Base-by-base conservation (phyloP, 2,329 filamentous ascomycete species). In the Knufia fluminis region DNA sequence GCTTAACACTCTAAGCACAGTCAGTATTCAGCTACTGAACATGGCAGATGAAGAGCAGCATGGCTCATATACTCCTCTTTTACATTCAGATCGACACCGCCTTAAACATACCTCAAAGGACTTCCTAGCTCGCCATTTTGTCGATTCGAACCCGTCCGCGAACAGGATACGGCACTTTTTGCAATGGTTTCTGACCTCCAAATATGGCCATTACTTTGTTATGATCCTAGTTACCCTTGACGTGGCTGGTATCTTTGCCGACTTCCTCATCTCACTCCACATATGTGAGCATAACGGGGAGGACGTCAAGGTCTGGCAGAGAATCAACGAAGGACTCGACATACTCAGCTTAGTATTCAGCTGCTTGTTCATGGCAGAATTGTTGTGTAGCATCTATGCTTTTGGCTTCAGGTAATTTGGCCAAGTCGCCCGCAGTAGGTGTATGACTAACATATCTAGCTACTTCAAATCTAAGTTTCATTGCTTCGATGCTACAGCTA, bases 291-390 rank as follows among this genome's bases (percentile, higher is more conserved):
- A 62, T 57, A 36, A 28, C 1, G 45, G 55, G 26, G 43, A 59
- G 31, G 53, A 59, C 47, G 35, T 39, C 28, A 38, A 41, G 4
- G 38, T 50, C 23, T 69, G 66, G 64, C 59, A 64, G 42, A 58
- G 62, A 41, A 66, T 68, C 2, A 60, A 69, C 20, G 61, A 70
- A 8, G 68, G 61, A 0, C 65, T 85, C 35, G 72, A 72, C 10
- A 66, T 71, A 2, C 64, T 76, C 28, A 76, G 78, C 4, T 63
- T 85, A 39, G 67, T 77, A 1, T 79, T 85, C 60, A 82, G 78
- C 49, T 77, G 72, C 56, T 59, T 85, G 23, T 86, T 86, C 61
- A 71, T 86, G 68, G 57, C 73, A 0, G 83, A 86, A 64, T 64
- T 86, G 62, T 48, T 74, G 8, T 65, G 75, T 2, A 76, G 73